Conservation (phyloP, 805 yeast species). For the Ascoidea asiatica region DNA sequence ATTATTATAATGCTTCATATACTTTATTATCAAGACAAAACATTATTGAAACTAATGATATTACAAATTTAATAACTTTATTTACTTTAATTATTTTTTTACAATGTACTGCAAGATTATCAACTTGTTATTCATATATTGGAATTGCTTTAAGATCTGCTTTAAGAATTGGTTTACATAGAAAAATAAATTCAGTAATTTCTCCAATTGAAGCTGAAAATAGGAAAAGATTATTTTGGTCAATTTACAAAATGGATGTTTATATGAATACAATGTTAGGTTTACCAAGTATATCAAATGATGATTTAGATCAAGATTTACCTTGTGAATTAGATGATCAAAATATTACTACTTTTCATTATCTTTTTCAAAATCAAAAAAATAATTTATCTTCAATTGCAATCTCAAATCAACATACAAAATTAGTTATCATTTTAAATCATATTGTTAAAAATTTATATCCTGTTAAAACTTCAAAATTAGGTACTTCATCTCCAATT, state of each 20-base stretch:
- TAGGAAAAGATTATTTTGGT: conserved; percentile 76
- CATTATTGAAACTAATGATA: conserved; percentile 9
- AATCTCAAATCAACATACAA: conserved; percentile 78
- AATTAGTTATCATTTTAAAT: conserved; percentile 53
- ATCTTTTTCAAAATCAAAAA: conserved; percentile 35
- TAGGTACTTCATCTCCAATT: conserved; percentile 3
- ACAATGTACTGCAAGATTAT: conserved; percentile 78
- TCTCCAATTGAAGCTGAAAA: conserved; percentile 76
- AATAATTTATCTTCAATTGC: conserved; percentile 20
- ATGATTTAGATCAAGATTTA: conserved; percentile 77
- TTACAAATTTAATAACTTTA: conserved; percentile 28
- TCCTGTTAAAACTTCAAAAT: conserved; percentile 39
- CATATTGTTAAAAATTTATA: conserved; percentile 62
- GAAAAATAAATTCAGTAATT: conserved; percentile 48
- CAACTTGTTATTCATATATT: conserved; percentile 80
- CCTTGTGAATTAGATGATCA: conserved; percentile 83
- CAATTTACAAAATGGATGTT: conserved; percentile 81
- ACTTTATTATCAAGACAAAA: conserved; percentile 4
- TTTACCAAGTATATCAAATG: conserved; percentile 62
- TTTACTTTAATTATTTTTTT: conserved; percentile 77
- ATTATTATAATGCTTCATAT: conserved; percentile 10
- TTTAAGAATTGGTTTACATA: conserved; percentile 68
- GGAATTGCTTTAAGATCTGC: conserved; percentile 82
- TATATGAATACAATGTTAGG: conserved; percentile 83
- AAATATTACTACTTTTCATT: conserved; percentile 57